phyloP scores from a whole-genome alignment of 2,329 filamentous ascomycete species.

The Fusarium ramigenum region DNA sequence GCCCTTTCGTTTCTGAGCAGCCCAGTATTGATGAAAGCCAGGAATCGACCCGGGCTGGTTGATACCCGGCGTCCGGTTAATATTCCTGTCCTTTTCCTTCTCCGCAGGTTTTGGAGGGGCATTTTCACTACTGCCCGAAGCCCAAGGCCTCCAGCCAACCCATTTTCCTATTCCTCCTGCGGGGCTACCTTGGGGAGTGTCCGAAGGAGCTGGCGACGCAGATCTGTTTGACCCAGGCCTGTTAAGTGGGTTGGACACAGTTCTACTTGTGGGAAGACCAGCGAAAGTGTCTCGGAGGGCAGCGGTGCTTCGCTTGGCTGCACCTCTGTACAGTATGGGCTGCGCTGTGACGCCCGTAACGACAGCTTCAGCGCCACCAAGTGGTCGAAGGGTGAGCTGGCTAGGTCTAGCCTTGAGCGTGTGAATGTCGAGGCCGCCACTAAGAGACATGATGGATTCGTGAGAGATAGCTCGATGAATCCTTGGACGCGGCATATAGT shows the following conservation, averaged over 20 bases:
- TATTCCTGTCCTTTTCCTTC: conserved; percentile 48
- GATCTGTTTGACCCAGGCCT: conserved; percentile 34
- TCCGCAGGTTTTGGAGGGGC: conserved; percentile 28
- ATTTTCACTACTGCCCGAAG: conserved; percentile 24
- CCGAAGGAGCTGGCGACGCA: conserved; percentile 39
- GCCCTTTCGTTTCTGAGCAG: conserved; percentile 59
- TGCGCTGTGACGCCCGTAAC: conserved; percentile 68
- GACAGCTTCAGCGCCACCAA: conserved; percentile 64
- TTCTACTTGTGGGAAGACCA: conserved; percentile 49
- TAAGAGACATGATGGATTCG: conserved; percentile 88
- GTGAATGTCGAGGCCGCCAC: conserved; percentile 90
- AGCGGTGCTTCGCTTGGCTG: conserved; percentile 60
- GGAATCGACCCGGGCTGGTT: conserved; percentile 81
- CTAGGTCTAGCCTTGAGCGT: conserved; percentile 79
- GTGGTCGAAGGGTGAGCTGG: conserved; percentile 70
- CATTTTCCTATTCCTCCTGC: conserved; percentile 52
- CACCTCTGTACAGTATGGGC: conserved; percentile 62
- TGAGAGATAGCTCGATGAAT: conserved; percentile 79
- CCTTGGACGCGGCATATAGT: conserved; percentile 52
- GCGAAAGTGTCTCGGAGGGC: conserved; percentile 67
- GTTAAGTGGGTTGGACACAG: conserved; percentile 46
- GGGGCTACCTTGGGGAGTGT: conserved; percentile 36
- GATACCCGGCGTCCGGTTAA: conserved; percentile 72
- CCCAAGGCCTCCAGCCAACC: conserved; percentile 62
- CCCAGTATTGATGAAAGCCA: conserved; percentile 71